Percentiles rank a stretch among this genome's conserved stretches.
Conservation (phyloP, 352 stramenopile species). For the Pythium apleroticum region DNA sequence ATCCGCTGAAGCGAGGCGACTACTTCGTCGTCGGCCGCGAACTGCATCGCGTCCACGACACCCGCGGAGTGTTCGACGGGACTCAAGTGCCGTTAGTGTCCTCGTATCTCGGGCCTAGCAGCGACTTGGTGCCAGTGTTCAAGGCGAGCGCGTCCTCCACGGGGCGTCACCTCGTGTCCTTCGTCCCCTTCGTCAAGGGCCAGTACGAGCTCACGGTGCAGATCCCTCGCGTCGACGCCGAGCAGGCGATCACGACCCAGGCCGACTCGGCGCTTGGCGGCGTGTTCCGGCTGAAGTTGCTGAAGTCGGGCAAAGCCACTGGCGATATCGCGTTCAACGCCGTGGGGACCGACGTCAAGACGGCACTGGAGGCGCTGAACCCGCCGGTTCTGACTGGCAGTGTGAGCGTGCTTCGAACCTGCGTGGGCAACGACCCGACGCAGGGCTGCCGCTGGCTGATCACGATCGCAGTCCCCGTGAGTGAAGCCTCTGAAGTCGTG, state of each 20-base stretch:
- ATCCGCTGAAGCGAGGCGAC: constrained; percentile 73
- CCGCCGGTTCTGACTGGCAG: constrained; percentile 43
- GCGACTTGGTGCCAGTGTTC: constrained; percentile 62
- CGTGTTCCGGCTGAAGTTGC: constrained; percentile 60
- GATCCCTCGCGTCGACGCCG: constrained; percentile 67
- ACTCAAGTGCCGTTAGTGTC: constrained; percentile 68
- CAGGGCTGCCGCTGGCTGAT: constrained; percentile 75
- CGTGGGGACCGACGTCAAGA: constrained; percentile 35
- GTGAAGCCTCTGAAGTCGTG: constrained; percentile 9
- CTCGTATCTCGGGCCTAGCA: constrained; percentile 59
- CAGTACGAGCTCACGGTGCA: constrained; percentile 86
- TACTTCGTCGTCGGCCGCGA: constrained; percentile 78
- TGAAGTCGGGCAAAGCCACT: constrained; percentile 37
- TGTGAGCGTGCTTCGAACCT: constrained; percentile 35
- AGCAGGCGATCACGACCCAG: constrained; percentile 62
- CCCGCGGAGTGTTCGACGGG: constrained; percentile 49
- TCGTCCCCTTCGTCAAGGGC: constrained; percentile 90
- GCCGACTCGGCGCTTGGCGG: constrained; percentile 59
- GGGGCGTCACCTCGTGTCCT: constrained; percentile 82
- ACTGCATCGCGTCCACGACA: constrained; percentile 60
- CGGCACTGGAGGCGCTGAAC: constrained; percentile 62
- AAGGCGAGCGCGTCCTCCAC: constrained; percentile 52
- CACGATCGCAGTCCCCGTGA: constrained; percentile 38
- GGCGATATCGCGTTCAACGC: constrained; percentile 56
- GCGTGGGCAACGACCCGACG: constrained; percentile 37